Base-by-base conservation (phyloP, 106 monocot species). In the Dendrobium officinale region DNA sequence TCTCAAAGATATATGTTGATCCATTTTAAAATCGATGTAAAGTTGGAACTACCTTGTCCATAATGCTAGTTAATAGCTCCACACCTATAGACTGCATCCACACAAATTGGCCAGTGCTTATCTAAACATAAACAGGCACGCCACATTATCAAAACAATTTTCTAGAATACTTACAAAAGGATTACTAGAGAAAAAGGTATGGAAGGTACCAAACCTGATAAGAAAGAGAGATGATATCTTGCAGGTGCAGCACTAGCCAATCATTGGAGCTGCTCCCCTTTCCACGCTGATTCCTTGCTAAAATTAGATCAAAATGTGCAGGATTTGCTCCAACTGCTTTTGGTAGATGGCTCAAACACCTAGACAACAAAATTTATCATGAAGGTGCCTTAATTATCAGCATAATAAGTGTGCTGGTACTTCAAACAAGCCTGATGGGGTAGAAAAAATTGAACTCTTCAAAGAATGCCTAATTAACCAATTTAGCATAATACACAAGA, bases 81-180 rank as follows among this genome's bases (percentile, higher is more conserved):
- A 99, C 87, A 13, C 98, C 98, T 80, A 95, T 93, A 67, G 84
- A 88, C 73, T 95, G 98, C 93, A 99, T 95, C 42, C 98, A 91
- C 81, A 93, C 95, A 85, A 99, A 95, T 64, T 90, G 89, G 31
- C 95, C 83, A 67, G 95, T 95, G 85, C 98, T 99, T 81, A 99
- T 91, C 98, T 99, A 83, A 42, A 81, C 16, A 73, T 33, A 84
- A 79, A 45, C 42, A 77, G 18, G 79, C 18, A 26, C 6, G n/a
- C 73, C 55, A 61, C 4, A 70, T 37, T 3, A 37, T 70, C 70
- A 70, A 26, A 77, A 33, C 77, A 10, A 82, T 67, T 33, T 20
- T 66, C 55, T 8, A 74, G 74, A 42, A 20, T 74, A 44, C n/a
- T 20, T 44, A 2, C 18, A 75, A 49, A 76, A 48, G 26, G 20